These are phyloP conservation scores for Pythium volutum DNA, from an alignment of 352 stramenopile genomes.

Conservation along the genomic window DNA sequence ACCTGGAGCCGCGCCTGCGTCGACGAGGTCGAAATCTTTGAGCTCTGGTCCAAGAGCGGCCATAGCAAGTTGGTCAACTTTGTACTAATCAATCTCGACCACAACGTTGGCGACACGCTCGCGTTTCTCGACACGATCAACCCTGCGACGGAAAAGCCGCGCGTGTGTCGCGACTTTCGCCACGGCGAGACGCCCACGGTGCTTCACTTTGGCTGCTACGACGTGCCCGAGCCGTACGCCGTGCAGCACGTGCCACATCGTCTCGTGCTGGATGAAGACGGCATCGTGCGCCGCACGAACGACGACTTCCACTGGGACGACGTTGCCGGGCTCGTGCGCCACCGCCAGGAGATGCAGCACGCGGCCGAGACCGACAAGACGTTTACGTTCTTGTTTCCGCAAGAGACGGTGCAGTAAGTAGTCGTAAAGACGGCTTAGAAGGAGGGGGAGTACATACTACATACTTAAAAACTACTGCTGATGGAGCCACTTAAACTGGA, in stretches of 20 bases:
- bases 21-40: slow-evolving; percentile 51
- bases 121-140: slow-evolving; percentile 45
- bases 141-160: slow-evolving; percentile 33
- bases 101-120: slow-evolving; percentile 50
- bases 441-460: too few species aligned
- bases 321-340: slow-evolving; percentile 43
- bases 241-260: slow-evolving; percentile 50
- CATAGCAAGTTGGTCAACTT: slow-evolving; percentile 53
- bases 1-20: slow-evolving; percentile 60
- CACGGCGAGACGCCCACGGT: slow-evolving; percentile 45
- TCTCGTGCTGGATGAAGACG: slow-evolving; percentile 41
- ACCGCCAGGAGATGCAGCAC: slow-evolving; percentile 36
- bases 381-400: neutral
- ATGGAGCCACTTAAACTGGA: slow-evolving; percentile 12
- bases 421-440: too few species aligned
- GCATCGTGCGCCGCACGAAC: slow-evolving; percentile 47
- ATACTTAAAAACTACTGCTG: neutral
- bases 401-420: slow-evolving; percentile 1
- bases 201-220: slow-evolving; percentile 46
- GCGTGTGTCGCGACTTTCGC: slow-evolving; percentile 49
- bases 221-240: slow-evolving; percentile 52
- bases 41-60: slow-evolving; percentile 50
- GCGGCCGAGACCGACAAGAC: neutral
- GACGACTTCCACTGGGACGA: slow-evolving; percentile 65
- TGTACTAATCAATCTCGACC: slow-evolving; percentile 59